A percentile compares a stretch with the other conserved stretches of the same genome.
phyloP scores from a whole-genome alignment of 805 yeast genomes.

The Saturnispora gosingensis region DNA sequence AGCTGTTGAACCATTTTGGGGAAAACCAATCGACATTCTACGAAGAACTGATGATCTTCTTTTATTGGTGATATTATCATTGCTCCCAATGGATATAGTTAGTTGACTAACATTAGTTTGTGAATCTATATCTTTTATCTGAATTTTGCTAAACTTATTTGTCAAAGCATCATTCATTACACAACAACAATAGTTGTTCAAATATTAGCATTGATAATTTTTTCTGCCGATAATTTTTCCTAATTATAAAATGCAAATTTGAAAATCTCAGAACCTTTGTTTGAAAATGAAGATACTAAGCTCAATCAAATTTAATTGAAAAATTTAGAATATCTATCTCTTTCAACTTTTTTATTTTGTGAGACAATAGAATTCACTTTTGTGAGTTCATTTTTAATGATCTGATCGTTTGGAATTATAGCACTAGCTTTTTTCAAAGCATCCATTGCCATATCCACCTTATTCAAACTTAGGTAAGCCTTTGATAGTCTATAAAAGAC shows the following conservation, averaged over 20 bases:
- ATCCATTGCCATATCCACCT: conserved; percentile 40
- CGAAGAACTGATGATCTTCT: conserved; percentile 24
- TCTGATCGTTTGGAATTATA: conserved; percentile 39
- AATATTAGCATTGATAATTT: neutral
- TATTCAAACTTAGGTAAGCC: conserved; percentile 31
- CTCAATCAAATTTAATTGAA: conserved; percentile 28
- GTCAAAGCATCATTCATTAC: neutral
- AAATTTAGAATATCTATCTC: conserved; percentile 52
- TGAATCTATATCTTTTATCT: neutral
- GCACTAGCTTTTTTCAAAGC: conserved; percentile 36
- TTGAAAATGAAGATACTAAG: neutral
- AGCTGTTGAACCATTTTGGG: conserved; percentile 2
- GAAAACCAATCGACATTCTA: conserved; percentile 22
- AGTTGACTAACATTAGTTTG: neutral
- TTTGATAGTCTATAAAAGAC: conserved; percentile 23
- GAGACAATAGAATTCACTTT: conserved; percentile 33
- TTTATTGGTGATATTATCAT: conserved; percentile 1
- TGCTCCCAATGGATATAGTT: neutral
- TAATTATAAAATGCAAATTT: neutral
- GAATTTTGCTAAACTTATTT: neutral
- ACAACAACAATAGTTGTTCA: neutral
- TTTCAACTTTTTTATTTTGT: conserved; percentile 39
- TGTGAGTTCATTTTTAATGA: conserved; percentile 36
- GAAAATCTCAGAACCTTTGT: neutral
- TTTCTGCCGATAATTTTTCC: neutral